Base-by-base conservation (phyloP, 225 moss, liverwort and hornwort species). In the Physcomitrium patens region DNA sequence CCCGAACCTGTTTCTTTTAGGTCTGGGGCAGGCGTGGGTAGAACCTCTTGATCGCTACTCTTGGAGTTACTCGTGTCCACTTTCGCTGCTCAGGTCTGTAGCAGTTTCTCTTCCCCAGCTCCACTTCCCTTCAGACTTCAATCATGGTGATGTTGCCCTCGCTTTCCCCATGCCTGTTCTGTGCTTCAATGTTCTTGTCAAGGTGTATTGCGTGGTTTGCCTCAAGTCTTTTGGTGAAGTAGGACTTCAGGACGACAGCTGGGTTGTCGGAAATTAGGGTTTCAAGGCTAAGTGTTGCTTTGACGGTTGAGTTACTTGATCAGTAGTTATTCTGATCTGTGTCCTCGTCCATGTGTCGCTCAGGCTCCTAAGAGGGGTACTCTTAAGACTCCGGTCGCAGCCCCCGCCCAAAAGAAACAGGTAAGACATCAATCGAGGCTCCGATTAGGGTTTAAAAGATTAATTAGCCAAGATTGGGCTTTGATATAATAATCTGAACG, bases 341-440 rank as follows among this genome's bases (percentile, higher is more conserved):
- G 13, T 27, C 15, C 4, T 23, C 27, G 61, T 24, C 2, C 23
- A 1, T 10, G 48, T 68, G 9, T 1, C 65, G 44, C 53, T 66
- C 80, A 91, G 90, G 94, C 91, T 73, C 92, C 91, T 13, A 94
- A 90, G 76, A 72, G 85, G 77, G 94, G 94, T 53, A 94, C 85
- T 11, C 1, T 92, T 54, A 92, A 90, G 84, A 74, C 90, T 56
- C 76, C 91, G 52, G 74, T 80, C 53, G 84, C 88, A 48, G 82
- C 87, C 16, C 89, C 90, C 9, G 87, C 72, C 20, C 82, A 62
- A 77, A 90, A 89, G 84, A 92, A 94, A 79, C 3, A 62, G 72
- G 83, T 79, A 55, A 67, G 79, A n/a, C 0, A 10, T 1, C 1
- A 3, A 5, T 9, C 7, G 10, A 11, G 69, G 16, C 42, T 7